Evolutionary conservation across 208 protist species (phyloP), one percentile per base, ranked within the genome.

Genomic region (Acanthamoeba triangularis): DNA sequence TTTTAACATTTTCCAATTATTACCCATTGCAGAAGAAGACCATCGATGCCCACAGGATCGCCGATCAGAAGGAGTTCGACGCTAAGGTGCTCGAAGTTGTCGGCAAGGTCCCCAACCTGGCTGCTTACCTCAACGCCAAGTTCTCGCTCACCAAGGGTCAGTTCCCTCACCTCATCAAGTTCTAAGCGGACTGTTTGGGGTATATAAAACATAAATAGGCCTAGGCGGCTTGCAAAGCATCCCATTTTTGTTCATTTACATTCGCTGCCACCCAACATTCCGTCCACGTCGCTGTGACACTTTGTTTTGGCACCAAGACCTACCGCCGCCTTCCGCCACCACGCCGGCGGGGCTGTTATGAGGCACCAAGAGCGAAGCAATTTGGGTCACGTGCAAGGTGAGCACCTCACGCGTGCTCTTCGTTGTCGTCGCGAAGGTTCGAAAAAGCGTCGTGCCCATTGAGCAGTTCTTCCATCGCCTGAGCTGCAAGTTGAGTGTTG

Each of bases 141-240:
- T 99, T 99, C 98, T 95, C 96, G 37, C 96, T 99, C 14, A 96
- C 67, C 13, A 98, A 98, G 54, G 97, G 96, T 72, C 90, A 99
- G 74, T 97, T 74, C 92, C 98, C 98, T 56, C 98, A 99, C 96
- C 4, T 85, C 10, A 96, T 99, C 63, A 98, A 98, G 95, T 99
- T 99, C 96, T 99, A 99, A 99, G 90, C 95, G 67, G 33, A 47
- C 52, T 94, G 67, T 90, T 78, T 44, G 1, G 20, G 41, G 47
- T 52, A 69, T 37, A 47, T 65, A 69, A 63, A 69, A 69, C 28
- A 65, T 91, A 91, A 91, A 91, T 52, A 82, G 72, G 72, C 72
- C 37, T 52, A 65, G 59, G 59, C 59, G 59, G 59, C 59, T 65
- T 65, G 59, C 59, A 65, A 65, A 65, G 59, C 59, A 65, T 65